Percentiles rank a stretch among this genome's conserved stretches.
These are phyloP conservation scores for slime mould (Dictyostelium discoideum) DNA, from an alignment of 78 protist species.

Conservation along the genomic window DNA sequence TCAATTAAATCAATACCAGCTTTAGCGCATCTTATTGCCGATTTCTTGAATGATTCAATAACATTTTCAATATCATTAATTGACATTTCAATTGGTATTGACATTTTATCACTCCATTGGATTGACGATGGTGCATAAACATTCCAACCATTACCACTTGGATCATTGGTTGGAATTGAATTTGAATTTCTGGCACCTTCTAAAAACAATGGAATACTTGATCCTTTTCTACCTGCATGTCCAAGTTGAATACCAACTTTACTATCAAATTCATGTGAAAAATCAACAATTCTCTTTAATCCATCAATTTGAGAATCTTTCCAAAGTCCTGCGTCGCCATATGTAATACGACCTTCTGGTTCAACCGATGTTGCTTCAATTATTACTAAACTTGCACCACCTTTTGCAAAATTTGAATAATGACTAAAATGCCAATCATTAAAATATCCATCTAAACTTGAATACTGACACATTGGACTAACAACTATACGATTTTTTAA, in stretches of 20 bases:
- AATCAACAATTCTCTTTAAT: conserved; percentile 36
- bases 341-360: conserved; percentile 33
- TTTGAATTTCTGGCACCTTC: conserved; percentile 17
- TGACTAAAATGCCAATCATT: conserved; percentile 72
- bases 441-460: conserved; percentile 13
- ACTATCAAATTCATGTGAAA: conserved; percentile 17
- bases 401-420: conserved; percentile 29
- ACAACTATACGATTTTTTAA: conserved; percentile 58
- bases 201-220: conserved; percentile 23
- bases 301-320: conserved; percentile 26
- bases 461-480: conserved; percentile 48
- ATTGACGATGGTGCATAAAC: conserved; percentile 26
- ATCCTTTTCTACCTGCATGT: conserved; percentile 56
- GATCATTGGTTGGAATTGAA: neutral
- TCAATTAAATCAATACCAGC: conserved; percentile 88
- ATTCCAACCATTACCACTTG: conserved; percentile 45
- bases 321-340: conserved; percentile 31
- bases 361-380: conserved; percentile 52
- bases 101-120: neutral
- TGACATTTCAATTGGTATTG: conserved; percentile 61
- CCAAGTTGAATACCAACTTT: conserved; percentile 36
- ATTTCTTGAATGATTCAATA: conserved; percentile 25
- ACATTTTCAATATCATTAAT: conserved; percentile 48
- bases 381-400: conserved; percentile 46
- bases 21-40: conserved; percentile 62